Evolutionary conservation across 371 early-diverging fungal species (phyloP), one percentile per base, ranked within the genome.

Genomic region (Mortierella sp.): DNA sequence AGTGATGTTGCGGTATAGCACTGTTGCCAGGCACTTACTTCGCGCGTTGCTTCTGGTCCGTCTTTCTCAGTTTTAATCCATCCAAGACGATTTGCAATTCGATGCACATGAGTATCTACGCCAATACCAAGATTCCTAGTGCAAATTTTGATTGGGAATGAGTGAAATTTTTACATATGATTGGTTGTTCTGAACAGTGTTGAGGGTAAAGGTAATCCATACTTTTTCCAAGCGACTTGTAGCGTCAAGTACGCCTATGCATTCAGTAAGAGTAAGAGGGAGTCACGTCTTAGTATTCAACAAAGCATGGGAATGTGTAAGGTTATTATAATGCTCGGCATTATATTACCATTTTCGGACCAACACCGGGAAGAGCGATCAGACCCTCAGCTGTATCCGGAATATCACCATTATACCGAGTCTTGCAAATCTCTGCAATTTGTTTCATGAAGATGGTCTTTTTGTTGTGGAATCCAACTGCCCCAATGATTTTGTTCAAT

Each of bases 91-190:
- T 98, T 96, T 28, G 91, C 72, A 40, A 99, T 99, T 42, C 99
- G 91, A 85, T 98, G 97, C 12, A 99, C 99, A 85, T 99, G 99
- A 0, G 95, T 94, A 85, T 99, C 99, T n/a, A 99, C 99, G 13
- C 98, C 97, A 83, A 99, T 98, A 2, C 99, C 99, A 15, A 88
- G 77, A 70, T 92, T 94, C 62, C 87, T 93, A 69, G 28, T 12
- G 53, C 12, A 26, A 53, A 10, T 26, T 53, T 28, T 40, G 22
- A 60, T 13, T 34, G 28, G 12, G 42, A 60, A 42, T 23, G 22
- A 60, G 0, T 7, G 40, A 60, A 60, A 13, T 10, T 6, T 23
- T 3, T 49, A 22, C 15, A 49, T 17, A 53, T 28, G 12, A 19
- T 47, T 1, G 47, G n/a, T n/a, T 47, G 47, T n/a, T 17, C 47